phyloP scores from a whole-genome alignment of 129 eudicot species.

The Saussurea involucrata region DNA sequence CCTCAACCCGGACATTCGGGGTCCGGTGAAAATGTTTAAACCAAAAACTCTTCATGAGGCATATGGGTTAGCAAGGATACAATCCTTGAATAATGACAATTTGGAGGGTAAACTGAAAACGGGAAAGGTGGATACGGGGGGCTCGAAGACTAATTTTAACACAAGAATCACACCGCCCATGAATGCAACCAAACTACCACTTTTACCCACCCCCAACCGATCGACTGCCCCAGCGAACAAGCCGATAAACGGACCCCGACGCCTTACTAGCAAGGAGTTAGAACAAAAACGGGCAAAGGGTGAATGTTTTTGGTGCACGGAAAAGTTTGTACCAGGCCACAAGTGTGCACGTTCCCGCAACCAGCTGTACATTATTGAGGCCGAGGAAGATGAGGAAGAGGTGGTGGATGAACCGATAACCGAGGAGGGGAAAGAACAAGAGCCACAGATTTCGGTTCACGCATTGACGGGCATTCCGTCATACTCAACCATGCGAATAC shows the following conservation, averaged over 20 bases:
- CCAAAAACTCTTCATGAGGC: background rate
- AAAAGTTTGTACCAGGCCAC: constrained; percentile 2
- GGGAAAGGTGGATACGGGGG: background rate
- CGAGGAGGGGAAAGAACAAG: background rate
- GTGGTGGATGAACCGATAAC: background rate
- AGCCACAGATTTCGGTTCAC: background rate
- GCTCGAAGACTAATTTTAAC: background rate
- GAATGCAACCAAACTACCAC: constrained; percentile 1
- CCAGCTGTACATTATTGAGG: background rate
- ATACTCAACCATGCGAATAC: background rate
- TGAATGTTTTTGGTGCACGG: background rate
- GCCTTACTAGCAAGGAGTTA: background rate
- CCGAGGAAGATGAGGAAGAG: background rate
- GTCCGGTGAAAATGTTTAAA: background rate
- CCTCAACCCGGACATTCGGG: constrained; percentile 1
- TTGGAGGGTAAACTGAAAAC: background rate
- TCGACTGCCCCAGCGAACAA: background rate
- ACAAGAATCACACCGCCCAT: background rate
- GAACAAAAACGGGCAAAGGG: background rate
- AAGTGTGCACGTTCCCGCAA: background rate
- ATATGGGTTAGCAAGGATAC: background rate
- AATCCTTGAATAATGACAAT: background rate
- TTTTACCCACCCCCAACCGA: background rate
- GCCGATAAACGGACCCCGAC: background rate
- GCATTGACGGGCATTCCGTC: background rate